Conservation (phyloP, 2,329 filamentous ascomycete genomes). For the Penicillium corylophilum region DNA sequence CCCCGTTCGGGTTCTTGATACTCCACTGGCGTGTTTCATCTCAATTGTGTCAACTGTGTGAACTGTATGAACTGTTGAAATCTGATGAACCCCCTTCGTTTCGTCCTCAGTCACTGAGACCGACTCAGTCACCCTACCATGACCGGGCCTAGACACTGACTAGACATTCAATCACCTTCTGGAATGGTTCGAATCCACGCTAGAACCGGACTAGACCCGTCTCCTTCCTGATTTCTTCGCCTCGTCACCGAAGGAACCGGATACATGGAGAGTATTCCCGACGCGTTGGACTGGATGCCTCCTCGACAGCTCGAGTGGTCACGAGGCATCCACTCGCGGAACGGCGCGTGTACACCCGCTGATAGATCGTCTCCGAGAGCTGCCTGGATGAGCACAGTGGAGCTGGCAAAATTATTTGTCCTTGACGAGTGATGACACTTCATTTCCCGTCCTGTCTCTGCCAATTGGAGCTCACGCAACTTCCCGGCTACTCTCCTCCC, state of each 20-base stretch:
- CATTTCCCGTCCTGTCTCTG: background rate
- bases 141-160: background rate
- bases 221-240: background rate
- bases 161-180: background rate
- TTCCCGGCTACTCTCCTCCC: background rate
- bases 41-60: background rate
- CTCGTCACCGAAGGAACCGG: constrained; percentile 2
- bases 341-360: constrained; percentile 15
- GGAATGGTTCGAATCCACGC: constrained; percentile 11
- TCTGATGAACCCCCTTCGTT: background rate
- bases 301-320: background rate
- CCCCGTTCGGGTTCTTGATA: background rate
- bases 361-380: constrained; percentile 18
- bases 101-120: background rate
- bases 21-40: background rate
- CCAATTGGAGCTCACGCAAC: background rate
- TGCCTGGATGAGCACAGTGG: background rate
- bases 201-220: constrained; percentile 3
- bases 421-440: background rate
- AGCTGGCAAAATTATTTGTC: background rate
- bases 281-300: background rate
- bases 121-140: background rate
- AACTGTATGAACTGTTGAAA: background rate
- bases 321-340: constrained; percentile 16
- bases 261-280: constrained; percentile 1